Conservation (phyloP, 2,329 filamentous ascomycete genomes). For the Didymella glomerata region DNA sequence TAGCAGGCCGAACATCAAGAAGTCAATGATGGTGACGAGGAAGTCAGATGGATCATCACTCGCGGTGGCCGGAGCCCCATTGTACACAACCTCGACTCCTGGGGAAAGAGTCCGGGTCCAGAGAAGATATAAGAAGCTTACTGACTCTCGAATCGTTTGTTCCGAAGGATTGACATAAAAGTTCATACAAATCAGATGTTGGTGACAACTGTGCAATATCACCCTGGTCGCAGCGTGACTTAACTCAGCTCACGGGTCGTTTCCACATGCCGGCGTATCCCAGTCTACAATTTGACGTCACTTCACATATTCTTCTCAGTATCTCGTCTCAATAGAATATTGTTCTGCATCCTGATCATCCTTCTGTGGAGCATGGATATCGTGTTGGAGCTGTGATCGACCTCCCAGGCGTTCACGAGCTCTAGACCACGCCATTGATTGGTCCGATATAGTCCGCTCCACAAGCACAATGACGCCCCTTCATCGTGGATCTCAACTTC, state of each 20-base stretch:
- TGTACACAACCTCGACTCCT: conserved; percentile 69
- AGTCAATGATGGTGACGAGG: conserved; percentile 70
- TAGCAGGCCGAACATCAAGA: conserved; percentile 70
- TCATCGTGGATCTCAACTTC: not conserved
- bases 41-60: conserved; percentile 72
- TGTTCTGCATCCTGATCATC: not conserved
- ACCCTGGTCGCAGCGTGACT: not conserved
- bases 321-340: no score
- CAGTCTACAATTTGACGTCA: conserved; percentile 4
- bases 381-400: not conserved
- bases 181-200: no score
- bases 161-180: no score
- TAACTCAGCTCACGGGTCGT: not conserved
- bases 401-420: not conserved
- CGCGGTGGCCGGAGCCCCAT: conserved; percentile 68
- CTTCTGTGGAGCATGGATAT: not conserved
- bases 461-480: not conserved
- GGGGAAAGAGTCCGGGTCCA: conserved; percentile 56
- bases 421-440: not conserved
- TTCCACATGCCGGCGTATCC: not conserved
- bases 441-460: not conserved
- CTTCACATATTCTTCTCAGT: no score
- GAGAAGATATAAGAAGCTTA: conserved; percentile 7
- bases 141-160: no score
- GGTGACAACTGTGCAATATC: no score